phyloP scores from a whole-genome alignment of 495 filamentous ascomycete genomes.

The Pyrenula massariospora region DNA sequence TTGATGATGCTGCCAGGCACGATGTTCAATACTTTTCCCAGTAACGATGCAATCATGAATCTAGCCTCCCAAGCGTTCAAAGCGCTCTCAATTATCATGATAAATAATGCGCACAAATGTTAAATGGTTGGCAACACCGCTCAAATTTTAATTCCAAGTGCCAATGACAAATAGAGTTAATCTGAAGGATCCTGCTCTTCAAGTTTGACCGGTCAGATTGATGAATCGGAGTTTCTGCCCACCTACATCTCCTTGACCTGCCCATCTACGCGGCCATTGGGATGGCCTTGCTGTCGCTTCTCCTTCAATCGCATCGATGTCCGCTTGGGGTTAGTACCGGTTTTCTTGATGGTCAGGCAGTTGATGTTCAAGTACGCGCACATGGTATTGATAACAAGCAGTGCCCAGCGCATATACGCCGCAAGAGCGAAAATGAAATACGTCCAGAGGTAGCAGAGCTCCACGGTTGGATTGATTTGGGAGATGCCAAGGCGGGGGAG shows the following conservation, averaged over 20 bases:
- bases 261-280: background rate
- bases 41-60: no score
- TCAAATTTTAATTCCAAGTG: no score
- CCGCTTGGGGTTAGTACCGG: background rate
- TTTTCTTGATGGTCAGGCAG: slow-evolving; percentile 70
- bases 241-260: background rate
- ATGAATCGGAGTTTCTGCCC: no score
- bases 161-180: no score
- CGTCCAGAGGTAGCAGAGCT: slow-evolving; percentile 68
- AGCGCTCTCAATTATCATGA: no score
- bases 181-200: no score
- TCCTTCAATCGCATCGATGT: background rate
- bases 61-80: no score
- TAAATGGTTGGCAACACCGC: no score
- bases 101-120: no score
- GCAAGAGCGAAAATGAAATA: slow-evolving; percentile 74
- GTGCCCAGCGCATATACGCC: slow-evolving; percentile 86
- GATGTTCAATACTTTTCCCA: no score
- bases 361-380: slow-evolving; percentile 88
- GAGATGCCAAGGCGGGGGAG: slow-evolving; percentile 67
- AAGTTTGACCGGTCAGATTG: no score
- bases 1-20: no score
- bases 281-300: background rate
- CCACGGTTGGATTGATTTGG: slow-evolving; percentile 41
- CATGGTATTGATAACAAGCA: slow-evolving; percentile 81